These are phyloP conservation scores for Fagopyrum esculentum DNA, from an alignment of 148 eudicot genomes.

Conservation along the genomic window DNA sequence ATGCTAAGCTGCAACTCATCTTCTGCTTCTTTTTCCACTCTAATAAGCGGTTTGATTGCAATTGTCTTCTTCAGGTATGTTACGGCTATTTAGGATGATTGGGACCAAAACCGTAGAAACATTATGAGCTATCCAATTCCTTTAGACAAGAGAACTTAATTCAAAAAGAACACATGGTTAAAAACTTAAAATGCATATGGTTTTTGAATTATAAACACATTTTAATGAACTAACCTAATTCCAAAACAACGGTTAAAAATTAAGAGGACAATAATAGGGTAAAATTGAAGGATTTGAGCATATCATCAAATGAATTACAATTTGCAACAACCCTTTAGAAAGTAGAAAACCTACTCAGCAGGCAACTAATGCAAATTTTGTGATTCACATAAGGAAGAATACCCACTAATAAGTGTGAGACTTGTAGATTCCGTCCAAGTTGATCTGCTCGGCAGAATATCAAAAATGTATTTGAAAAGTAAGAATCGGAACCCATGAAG, in stretches of 20 bases:
- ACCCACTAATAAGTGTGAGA: constrained; percentile 44
- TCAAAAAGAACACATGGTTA: neutral
- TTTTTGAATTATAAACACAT: constrained; percentile 6
- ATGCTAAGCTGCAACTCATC: too few relatives aligned
- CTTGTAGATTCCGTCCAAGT: constrained; percentile 61
- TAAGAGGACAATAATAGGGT: too few relatives aligned
- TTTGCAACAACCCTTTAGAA: constrained; percentile 10
- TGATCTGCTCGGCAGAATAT: constrained; percentile 94
- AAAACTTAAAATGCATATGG: neutral
- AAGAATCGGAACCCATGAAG: constrained; percentile 75
- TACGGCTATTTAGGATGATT: neutral
- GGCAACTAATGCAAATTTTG: constrained; percentile 17
- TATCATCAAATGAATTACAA: too few relatives aligned
- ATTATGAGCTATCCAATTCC: neutral
- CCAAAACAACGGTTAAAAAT: constrained; percentile 12
- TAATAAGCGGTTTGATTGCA: constrained; percentile 53
- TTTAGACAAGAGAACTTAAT: neutral
- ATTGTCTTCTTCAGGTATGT: constrained; percentile 74
- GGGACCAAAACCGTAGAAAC: too few relatives aligned
- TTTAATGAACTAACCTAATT: constrained; percentile 13
- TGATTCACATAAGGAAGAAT: constrained; percentile 67
- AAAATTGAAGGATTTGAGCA: too few relatives aligned
- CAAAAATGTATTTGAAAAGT: constrained; percentile 74
- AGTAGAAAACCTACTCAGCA: constrained; percentile 2
- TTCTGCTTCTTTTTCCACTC: too few relatives aligned